Evolutionary conservation across 208 protist species (phyloP), one percentile per base, ranked within the genome.

Genomic region (Trichomonas tenax): DNA sequence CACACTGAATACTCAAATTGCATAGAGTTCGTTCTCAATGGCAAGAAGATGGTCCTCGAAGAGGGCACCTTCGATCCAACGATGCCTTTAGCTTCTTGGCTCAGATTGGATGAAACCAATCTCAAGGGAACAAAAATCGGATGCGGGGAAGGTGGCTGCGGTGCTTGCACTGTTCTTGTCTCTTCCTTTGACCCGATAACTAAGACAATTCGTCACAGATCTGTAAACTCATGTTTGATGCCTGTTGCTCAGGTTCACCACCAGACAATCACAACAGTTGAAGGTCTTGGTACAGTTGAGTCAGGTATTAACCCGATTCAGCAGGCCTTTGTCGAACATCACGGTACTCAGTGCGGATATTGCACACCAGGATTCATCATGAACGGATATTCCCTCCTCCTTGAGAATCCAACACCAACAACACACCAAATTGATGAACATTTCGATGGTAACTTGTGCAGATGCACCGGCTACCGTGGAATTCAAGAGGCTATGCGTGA

Each of bases 301-400:
- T 82, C 63, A 45, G 44, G 72, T n/a, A 31, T 97, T 34, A 88
- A 97, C 51, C 84, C 49, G 72, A 89, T 97, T 34, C 97, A 97
- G 82, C 23, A 97, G 48, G 23, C 51, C 8, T 45, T 97, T 44
- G 82, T 97, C 17, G 96, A 97, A 36, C 63, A 72, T 31, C 63
- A 97, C 49, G 96, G 26, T 31, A 82, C 26, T 63, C 90, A 97
- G 63, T 97, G 97, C 63, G 97, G 97, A 4, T 97, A 96, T 51
- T 97, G 97, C 88, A 97, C 97, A 23, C 97, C 97, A 44, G 97
- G 97, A 0, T 96, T 97, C 40, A 95, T 97, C 0, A 97, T 97
- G 89, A 96, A 95, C 48, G 31, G 81, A 82, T 97, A 97, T 96
- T 86, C 96, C 26, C 40, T 96, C 8, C 88, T 86, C 15, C 82